Conservation (phyloP, 75 land plant genomes). For the Adiantum capillusveneris region DNA sequence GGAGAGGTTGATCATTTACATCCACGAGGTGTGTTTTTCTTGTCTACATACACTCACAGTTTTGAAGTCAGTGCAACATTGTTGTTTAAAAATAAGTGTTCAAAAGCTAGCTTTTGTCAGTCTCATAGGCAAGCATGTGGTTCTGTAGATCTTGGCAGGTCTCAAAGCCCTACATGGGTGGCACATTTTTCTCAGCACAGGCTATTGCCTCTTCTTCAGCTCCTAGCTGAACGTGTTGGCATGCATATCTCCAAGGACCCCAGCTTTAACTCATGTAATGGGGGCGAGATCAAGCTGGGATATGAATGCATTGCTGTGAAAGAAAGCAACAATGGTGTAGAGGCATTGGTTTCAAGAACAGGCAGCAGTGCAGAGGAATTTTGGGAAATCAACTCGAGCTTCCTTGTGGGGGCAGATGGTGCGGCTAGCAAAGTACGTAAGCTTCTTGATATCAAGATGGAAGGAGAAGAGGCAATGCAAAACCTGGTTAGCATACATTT, state of each 20-base stretch:
- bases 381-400: conserved; percentile 30
- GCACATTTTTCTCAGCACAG: conserved; percentile 95
- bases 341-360: conserved; percentile 26
- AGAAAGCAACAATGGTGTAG: conserved; percentile 32
- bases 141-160: conserved; percentile 53
- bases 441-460: conserved; percentile 53
- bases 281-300: conserved; percentile 51
- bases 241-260: conserved; percentile 23
- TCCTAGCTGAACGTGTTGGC: conserved; percentile 42
- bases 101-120: no score
- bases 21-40: conserved; percentile 69
- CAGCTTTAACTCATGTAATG: not conserved
- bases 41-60: no score
- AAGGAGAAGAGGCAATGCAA: conserved; percentile 74
- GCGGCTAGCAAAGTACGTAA: conserved; percentile 76
- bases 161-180: conserved; percentile 73
- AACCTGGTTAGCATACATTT: conserved; percentile 88
- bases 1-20: conserved; percentile 89
- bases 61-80: no score
- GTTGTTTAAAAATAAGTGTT: no score
- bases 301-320: conserved; percentile 66
- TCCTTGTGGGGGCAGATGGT: conserved; percentile 88
- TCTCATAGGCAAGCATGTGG: no score
- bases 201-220: conserved; percentile 45
- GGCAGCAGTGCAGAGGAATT: conserved; percentile 20